phyloP scores from a whole-genome alignment of 2,329 filamentous ascomycete species.

The Neonectria faginata region DNA sequence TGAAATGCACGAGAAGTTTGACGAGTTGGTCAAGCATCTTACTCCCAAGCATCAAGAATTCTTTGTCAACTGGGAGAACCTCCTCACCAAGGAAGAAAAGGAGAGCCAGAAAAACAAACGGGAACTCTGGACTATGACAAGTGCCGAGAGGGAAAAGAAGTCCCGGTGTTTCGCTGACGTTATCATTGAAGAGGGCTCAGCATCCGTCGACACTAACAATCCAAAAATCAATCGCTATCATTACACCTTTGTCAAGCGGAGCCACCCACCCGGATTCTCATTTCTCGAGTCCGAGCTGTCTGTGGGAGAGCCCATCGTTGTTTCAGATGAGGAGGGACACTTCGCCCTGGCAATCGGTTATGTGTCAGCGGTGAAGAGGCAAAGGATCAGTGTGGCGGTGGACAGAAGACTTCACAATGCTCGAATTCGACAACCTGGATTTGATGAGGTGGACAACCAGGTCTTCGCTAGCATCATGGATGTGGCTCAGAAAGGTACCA shows the following conservation, averaged over 20 bases:
- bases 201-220: constrained; percentile 74
- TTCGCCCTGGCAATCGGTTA: constrained; percentile 95
- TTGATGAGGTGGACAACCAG: constrained; percentile 82
- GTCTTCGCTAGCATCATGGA: constrained; percentile 94
- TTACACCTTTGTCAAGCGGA: constrained; percentile 85
- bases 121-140: constrained; percentile 97
- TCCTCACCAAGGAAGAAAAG: constrained; percentile 94
- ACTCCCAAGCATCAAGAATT: constrained; percentile 81
- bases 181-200: constrained; percentile 82
- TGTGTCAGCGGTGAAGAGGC: constrained; percentile 80
- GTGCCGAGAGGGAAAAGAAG: constrained; percentile 85
- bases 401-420: constrained; percentile 91
- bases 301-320: constrained; percentile 91
- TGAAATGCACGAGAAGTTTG: constrained; percentile 83
- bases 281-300: constrained; percentile 92
- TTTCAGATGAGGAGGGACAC: constrained; percentile 94
- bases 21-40: constrained; percentile 83
- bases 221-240: constrained; percentile 91
- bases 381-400: constrained; percentile 86
- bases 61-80: constrained; percentile 93
- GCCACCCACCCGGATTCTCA: constrained; percentile 72
- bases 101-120: constrained; percentile 87
- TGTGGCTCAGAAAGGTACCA: constrained; percentile 68
- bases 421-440: constrained; percentile 78
- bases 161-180: constrained; percentile 92